Percentiles rank a stretch among this genome's conserved stretches.
Conservation (phyloP, 192 early-diverging fungal species). For the Oehlia diaphana region DNA sequence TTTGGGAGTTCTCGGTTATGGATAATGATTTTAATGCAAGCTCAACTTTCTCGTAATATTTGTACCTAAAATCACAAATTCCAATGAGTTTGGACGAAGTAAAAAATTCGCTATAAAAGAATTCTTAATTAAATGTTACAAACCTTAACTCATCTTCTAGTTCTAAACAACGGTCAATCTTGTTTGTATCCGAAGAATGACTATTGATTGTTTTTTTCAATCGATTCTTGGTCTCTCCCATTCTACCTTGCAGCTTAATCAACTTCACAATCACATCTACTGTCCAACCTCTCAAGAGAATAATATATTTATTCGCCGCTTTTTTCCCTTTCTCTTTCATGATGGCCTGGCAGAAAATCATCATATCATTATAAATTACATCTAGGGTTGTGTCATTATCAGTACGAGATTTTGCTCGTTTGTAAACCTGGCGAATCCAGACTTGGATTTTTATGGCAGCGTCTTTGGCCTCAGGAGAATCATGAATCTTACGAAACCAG, state of each 20-base stretch:
- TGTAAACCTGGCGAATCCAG: neutral
- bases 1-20: neutral
- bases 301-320: constrained; percentile 3
- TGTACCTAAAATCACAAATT: constrained; percentile 2
- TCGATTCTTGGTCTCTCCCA: neutral
- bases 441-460: constrained; percentile 19
- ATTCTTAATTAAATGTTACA: neutral
- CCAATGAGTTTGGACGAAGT: neutral
- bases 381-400: neutral
- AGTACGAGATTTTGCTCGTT: neutral
- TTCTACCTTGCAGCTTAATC: constrained; percentile 2
- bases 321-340: neutral
- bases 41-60: neutral
- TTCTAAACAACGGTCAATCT: neutral
- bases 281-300: constrained; percentile 20
- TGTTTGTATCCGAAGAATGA: neutral
- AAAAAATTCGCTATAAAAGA: neutral
- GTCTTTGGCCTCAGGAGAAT: neutral
- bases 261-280: constrained; percentile 10
- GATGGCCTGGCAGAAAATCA: neutral
- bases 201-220: constrained; percentile 16
- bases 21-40: neutral
- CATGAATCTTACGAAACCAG: constrained; percentile 8
- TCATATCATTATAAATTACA: constrained; percentile 6
- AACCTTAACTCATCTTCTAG: constrained; percentile 8